Conservation (phyloP, 1,284 basidiomycete genomes). For the Irpex rosettiformis region DNA sequence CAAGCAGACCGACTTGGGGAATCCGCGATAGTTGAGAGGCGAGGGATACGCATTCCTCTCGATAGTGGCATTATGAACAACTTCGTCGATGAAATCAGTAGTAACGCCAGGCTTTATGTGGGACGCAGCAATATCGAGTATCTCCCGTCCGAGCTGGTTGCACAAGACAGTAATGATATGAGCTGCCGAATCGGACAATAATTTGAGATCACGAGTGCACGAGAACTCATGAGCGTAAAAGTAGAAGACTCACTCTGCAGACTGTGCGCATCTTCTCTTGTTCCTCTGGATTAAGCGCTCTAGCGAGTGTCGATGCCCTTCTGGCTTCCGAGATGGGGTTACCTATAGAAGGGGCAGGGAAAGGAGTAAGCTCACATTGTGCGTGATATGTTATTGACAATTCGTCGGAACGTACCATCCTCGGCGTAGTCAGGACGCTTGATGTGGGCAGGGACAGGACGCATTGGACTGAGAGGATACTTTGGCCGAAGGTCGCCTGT, state of each 20-base stretch:
- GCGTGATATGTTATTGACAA: constrained; percentile 23
- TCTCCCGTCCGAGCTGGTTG: constrained; percentile 79
- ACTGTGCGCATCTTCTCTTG: constrained; percentile 78
- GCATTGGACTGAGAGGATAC: constrained; percentile 73
- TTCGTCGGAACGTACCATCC: constrained; percentile 48
- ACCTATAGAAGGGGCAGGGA: constrained; percentile 39
- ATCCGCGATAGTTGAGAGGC: constrained; percentile 89
- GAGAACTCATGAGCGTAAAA: constrained; percentile 3
- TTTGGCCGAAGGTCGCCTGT: constrained; percentile 71
- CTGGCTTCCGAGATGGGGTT: constrained; percentile 59
- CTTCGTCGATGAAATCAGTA: constrained; percentile 92
- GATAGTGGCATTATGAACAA: constrained; percentile 93
- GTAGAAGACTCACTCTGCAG: constrained; percentile 56
- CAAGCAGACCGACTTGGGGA: constrained; percentile 97
- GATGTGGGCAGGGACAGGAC: constrained; percentile 72
- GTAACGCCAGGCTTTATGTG: constrained; percentile 88
- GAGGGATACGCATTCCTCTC: constrained; percentile 93
- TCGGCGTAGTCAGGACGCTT: constrained; percentile 77
- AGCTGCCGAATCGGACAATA: constrained; percentile 15
- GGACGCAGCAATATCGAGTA: constrained; percentile 87
- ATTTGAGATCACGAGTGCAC: constrained; percentile 19
- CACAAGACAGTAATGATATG: constrained; percentile 15
- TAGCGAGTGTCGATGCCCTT: constrained; percentile 56
- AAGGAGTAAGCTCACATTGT: constrained; percentile 27
- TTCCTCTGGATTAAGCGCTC: constrained; percentile 62